A percentile compares a stretch with the other conserved stretches of the same genome.
phyloP scores from a whole-genome alignment of 345 rosid genomes.

The Sisymbrium altissimum region DNA sequence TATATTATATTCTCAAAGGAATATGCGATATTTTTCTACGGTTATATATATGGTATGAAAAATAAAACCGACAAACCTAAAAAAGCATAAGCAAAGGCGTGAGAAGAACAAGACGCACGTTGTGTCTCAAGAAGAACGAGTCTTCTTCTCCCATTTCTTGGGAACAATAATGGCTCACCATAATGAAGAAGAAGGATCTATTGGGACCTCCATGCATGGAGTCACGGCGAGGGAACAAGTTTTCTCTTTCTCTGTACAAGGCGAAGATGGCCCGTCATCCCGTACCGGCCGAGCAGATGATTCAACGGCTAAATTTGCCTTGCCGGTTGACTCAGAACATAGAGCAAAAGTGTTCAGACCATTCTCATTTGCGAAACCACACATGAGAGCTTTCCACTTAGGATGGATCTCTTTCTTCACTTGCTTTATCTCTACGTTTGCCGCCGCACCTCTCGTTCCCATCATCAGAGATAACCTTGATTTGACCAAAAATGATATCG shows the following conservation, averaged over 20 bases:
- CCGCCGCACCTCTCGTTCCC: constrained; percentile 76
- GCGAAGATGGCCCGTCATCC: constrained; percentile 18
- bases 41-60: neutral
- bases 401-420: constrained; percentile 83
- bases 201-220: constrained; percentile 66
- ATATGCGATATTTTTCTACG: constrained; percentile 11
- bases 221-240: constrained; percentile 57
- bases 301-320: constrained; percentile 49
- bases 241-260: constrained; percentile 49
- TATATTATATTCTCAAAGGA: neutral
- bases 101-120: constrained; percentile 12
- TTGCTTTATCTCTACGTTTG: constrained; percentile 75
- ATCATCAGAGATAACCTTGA: constrained; percentile 71
- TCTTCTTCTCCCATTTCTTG: constrained; percentile 14
- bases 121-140: neutral
- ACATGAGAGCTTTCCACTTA: constrained; percentile 77
- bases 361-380: constrained; percentile 65
- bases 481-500: constrained; percentile 55
- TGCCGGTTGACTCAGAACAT: constrained; percentile 81
- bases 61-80: neutral
- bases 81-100: neutral
- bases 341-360: constrained; percentile 57
- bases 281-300: constrained; percentile 43
- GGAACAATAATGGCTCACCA: constrained; percentile 37
- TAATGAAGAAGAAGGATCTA: constrained; percentile 29